Evolutionary conservation across 2,329 filamentous ascomycete genomes (phyloP).

Genomic region (Lachnellula arida): DNA sequence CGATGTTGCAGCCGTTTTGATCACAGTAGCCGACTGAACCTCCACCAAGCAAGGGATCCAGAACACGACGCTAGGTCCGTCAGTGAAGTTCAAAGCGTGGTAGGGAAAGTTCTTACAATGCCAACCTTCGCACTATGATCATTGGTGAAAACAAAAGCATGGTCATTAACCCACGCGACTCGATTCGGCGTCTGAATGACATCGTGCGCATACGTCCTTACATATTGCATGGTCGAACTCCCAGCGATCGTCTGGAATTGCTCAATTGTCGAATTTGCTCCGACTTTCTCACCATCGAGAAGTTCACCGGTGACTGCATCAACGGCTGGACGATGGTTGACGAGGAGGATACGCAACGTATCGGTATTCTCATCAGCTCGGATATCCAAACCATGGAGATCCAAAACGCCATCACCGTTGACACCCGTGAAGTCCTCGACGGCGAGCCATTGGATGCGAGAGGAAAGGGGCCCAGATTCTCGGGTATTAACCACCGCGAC

Average conservation of each 20-base stretch:
- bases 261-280: slow-evolving; percentile 36
- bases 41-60: slow-evolving; percentile 28
- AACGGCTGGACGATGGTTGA: slow-evolving; percentile 34
- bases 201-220: slow-evolving; percentile 30
- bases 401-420: slow-evolving; percentile 27
- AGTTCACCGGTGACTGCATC: slow-evolving; percentile 29
- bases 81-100: neutral
- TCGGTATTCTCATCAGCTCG: slow-evolving; percentile 21
- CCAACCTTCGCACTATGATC: slow-evolving; percentile 33
- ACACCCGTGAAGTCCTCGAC: slow-evolving; percentile 22
- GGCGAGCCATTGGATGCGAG: slow-evolving; percentile 21
- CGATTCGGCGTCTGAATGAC: slow-evolving; percentile 35
- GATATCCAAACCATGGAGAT: slow-evolving; percentile 34
- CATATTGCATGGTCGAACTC: slow-evolving; percentile 28
- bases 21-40: slow-evolving; percentile 31
- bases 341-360: slow-evolving; percentile 29
- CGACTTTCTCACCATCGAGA: slow-evolving; percentile 29
- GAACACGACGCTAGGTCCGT: slow-evolving; percentile 20
- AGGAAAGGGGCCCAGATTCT: slow-evolving; percentile 16
- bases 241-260: slow-evolving; percentile 29
- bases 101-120: slow-evolving; percentile 16
- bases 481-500: slow-evolving; percentile 27
- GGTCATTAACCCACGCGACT: slow-evolving; percentile 31
- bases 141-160: slow-evolving; percentile 36
- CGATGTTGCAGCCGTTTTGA: slow-evolving; percentile 25